phyloP scores from a whole-genome alignment of 495 filamentous ascomycete species.

The Hypoxylon cercidicola region DNA sequence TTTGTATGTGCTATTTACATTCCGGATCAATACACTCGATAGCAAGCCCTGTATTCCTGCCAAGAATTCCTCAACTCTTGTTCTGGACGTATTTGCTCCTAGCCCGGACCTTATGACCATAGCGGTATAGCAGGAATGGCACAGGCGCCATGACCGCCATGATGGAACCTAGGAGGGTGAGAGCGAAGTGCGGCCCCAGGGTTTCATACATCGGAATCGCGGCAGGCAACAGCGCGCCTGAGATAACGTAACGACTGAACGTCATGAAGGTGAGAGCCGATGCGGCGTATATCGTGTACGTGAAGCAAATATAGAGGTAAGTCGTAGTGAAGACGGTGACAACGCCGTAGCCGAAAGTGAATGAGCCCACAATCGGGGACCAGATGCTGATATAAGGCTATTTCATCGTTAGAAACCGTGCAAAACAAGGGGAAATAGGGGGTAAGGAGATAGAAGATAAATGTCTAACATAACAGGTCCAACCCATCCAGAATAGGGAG shows the following conservation, averaged over 20 bases:
- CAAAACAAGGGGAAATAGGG: too few species aligned
- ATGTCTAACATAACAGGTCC: constrained; percentile 56
- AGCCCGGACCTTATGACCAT: constrained; percentile 39
- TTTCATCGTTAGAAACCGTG: too few species aligned
- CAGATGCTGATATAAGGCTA: constrained; percentile 55
- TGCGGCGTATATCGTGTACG: constrained; percentile 60
- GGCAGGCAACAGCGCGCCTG: constrained; percentile 60
- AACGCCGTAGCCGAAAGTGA: constrained; percentile 46
- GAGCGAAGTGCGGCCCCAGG: constrained; percentile 51
- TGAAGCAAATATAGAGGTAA: constrained; percentile 68
- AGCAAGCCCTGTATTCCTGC: too few species aligned
- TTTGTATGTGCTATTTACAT: too few species aligned
- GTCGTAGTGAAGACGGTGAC: constrained; percentile 58
- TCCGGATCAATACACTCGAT: too few species aligned
- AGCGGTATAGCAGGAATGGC: constrained; percentile 42
- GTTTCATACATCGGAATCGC: constrained; percentile 49
- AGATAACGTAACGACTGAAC: constrained; percentile 60
- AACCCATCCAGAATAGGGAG: constrained; percentile 71
- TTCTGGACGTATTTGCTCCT: constrained; percentile 27
- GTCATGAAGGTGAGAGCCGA: constrained; percentile 60
- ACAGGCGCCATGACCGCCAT: constrained; percentile 21
- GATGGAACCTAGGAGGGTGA: constrained; percentile 48
- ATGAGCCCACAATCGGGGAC: constrained; percentile 42
- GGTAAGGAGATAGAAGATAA: too few species aligned
- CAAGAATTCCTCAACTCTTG: too few species aligned